Conservation (phyloP, 78 protist species). For the Isochrysis galbana region DNA sequence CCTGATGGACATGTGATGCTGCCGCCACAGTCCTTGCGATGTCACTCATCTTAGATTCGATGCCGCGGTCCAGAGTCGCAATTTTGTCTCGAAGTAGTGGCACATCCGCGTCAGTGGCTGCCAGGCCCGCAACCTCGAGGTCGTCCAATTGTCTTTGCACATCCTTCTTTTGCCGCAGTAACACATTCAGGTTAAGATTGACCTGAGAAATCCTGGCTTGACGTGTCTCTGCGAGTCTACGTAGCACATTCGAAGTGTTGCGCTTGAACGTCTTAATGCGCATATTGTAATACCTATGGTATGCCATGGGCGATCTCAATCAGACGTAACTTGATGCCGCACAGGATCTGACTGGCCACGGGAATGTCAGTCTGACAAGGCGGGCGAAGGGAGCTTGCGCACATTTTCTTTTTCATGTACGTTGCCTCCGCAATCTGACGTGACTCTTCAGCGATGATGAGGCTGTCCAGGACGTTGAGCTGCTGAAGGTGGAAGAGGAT, state of each 20-base stretch:
- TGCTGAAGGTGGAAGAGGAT: constrained; percentile 42
- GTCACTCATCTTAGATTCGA: background rate
- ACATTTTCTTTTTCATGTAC: constrained; percentile 65
- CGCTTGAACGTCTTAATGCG: constrained; percentile 74
- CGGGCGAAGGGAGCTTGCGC: no score
- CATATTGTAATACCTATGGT: constrained; percentile 82
- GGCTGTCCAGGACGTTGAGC: constrained; percentile 32
- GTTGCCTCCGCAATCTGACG: constrained; percentile 68
- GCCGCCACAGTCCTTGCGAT: background rate
- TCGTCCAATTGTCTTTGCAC: constrained; percentile 37
- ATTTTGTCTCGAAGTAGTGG: background rate
- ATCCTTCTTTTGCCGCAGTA: constrained; percentile 36
- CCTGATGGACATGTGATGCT: background rate
- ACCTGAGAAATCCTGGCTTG: background rate
- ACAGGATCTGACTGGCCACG: background rate
- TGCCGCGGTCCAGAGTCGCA: background rate
- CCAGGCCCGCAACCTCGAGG: background rate
- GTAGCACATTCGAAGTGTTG: constrained; percentile 38
- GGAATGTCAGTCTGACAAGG: no score
- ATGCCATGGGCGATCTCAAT: no score
- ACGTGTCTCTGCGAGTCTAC: constrained; percentile 16
- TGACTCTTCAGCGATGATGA: constrained; percentile 42
- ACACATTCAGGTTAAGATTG: constrained; percentile 36
- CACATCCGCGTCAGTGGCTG: background rate
- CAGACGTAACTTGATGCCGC: no score